A percentile compares a stretch with the other conserved stretches of the same genome.
phyloP scores from a whole-genome alignment of 176 grass and related monocot species.

The Carex myosuroides region DNA sequence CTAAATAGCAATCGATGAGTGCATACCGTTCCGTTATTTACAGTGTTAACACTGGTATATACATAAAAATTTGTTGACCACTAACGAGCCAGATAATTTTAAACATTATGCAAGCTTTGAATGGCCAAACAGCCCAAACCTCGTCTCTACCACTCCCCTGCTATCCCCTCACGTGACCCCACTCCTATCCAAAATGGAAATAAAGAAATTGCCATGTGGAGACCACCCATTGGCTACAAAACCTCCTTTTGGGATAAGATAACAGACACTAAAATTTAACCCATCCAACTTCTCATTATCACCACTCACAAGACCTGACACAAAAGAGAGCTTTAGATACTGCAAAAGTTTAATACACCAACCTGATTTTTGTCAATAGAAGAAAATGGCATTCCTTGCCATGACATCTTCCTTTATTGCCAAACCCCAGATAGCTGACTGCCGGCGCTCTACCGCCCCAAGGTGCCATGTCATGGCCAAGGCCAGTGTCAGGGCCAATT shows the following conservation, averaged over 20 bases:
- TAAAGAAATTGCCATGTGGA: conserved; percentile 29
- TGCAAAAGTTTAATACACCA: neutral
- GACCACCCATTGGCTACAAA: conserved; percentile 3
- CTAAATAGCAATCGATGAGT: too few relatives aligned
- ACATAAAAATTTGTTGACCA: neutral
- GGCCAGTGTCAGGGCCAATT: conserved; percentile 15
- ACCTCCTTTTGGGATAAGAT: conserved; percentile 41
- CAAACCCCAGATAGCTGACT: conserved; percentile 23
- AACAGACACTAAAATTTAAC: conserved; percentile 17
- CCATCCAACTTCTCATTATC: conserved; percentile 4
- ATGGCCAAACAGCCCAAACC: neutral
- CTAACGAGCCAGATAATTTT: neutral
- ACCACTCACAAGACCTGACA: conserved; percentile 5
- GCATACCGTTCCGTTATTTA: too few relatives aligned
- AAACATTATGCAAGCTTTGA: neutral
- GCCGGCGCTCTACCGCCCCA: neutral
- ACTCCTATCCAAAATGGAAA: neutral
- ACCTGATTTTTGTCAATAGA: neutral
- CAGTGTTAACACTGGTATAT: too few relatives aligned
- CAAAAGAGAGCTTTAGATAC: neutral
- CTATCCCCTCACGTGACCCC: conserved; percentile 27
- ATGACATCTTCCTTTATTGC: conserved; percentile 51
- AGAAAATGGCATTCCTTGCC: conserved; percentile 52
- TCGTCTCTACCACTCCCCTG: neutral
- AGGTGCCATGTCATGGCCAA: conserved; percentile 29